These are phyloP conservation scores for bread wheat (Triticum aestivum) DNA, from an alignment of 176 grass and related monocot species.

Conservation along the genomic window DNA sequence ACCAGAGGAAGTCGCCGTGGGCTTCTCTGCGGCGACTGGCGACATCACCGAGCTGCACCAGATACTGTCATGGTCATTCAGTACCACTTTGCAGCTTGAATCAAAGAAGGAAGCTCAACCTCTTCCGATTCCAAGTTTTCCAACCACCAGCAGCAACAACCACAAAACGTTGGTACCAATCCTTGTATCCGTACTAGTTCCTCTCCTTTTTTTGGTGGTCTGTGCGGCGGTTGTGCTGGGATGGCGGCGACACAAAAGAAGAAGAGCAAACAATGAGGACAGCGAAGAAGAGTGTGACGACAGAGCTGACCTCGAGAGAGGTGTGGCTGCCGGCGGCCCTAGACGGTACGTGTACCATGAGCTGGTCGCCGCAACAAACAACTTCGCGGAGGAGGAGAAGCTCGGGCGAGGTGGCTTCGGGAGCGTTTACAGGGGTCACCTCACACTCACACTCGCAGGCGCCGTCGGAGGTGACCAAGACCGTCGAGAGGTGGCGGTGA, in stretches of 20 bases:
- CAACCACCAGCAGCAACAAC: background rate
- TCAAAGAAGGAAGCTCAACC: no score
- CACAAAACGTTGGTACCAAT: background rate
- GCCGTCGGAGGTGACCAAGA: background rate
- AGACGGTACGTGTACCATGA: background rate
- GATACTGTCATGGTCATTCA: no score
- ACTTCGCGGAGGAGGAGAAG: background rate
- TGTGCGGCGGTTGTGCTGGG: background rate
- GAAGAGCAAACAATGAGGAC: background rate
- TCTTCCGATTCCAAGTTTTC: no score
- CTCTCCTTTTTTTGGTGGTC: background rate
- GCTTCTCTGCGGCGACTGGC: no score
- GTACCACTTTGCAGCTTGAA: no score
- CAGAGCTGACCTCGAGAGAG: background rate
- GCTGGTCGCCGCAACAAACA: background rate
- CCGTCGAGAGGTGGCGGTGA: background rate
- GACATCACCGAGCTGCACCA: rapidly evolving
- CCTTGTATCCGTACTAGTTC: background rate
- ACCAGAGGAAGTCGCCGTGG: no score
- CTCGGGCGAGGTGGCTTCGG: background rate
- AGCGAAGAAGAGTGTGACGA: background rate
- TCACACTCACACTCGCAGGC: no score
- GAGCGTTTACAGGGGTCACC: background rate
- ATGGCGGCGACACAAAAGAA: background rate
- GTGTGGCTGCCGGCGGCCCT: background rate